Evolutionary conservation across 805 yeast genomes (phyloP).

Genomic region (Lipomyces mesembrius): DNA sequence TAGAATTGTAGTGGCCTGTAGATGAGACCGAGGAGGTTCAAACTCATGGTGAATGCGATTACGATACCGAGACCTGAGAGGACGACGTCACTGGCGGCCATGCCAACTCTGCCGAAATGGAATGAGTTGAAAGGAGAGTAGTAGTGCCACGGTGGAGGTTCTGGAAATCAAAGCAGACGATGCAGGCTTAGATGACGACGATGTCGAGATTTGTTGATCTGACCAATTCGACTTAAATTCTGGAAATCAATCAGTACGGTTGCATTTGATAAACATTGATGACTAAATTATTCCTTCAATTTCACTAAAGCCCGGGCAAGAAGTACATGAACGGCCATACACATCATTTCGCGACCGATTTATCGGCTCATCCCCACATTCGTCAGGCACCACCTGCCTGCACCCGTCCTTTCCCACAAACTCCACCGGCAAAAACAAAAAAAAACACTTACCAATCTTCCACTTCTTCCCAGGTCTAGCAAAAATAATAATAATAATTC

Average conservation of each 20-base stretch:
- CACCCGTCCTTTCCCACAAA: no score
- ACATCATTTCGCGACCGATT: not conserved
- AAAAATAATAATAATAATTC: not conserved
- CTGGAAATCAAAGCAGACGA: not conserved
- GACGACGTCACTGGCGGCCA: conserved; percentile 36
- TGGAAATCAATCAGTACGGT: not conserved
- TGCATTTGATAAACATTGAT: no score
- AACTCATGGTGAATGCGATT: conserved; percentile 20
- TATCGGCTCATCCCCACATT: not conserved
- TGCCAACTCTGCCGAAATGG: conserved; percentile 3
- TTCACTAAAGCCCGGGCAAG: not conserved
- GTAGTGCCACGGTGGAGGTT: not conserved
- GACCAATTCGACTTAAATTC: not conserved
- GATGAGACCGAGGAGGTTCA: conserved; percentile 36
- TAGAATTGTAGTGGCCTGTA: conserved; percentile 46
- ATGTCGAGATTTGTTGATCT: not conserved
- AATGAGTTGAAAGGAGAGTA: not conserved
- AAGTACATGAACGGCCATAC: not conserved
- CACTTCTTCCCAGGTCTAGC: not conserved
- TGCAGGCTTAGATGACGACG: not conserved
- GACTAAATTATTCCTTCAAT: no score
- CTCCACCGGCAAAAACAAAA: not conserved
- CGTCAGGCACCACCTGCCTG: not conserved
- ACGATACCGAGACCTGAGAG: conserved; percentile 14
- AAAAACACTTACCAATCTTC: not conserved